Evolutionary conservation across 2,329 filamentous ascomycete species (phyloP).

Genomic region (Pseudogymnoascus sp.): DNA sequence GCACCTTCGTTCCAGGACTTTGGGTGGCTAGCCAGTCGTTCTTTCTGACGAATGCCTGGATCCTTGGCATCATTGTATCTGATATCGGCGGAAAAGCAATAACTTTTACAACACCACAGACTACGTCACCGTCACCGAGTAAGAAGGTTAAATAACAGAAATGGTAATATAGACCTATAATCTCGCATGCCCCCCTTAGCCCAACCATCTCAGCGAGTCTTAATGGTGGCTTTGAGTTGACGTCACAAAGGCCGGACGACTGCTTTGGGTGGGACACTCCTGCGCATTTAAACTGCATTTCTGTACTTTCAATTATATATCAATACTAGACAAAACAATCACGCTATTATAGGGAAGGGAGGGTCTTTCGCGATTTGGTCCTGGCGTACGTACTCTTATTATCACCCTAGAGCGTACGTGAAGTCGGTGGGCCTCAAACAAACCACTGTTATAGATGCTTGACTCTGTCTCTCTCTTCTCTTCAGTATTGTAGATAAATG

Average conservation of each 20-base stretch:
- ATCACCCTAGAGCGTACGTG: too few relatives aligned
- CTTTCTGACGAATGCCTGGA: constrained; percentile 81
- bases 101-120: neutral
- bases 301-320: neutral
- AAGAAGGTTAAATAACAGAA: neutral
- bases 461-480: neutral
- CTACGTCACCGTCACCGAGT: neutral
- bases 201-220: neutral
- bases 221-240: neutral
- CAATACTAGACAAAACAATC: too few relatives aligned
- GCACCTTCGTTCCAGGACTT: constrained; percentile 78
- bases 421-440: neutral
- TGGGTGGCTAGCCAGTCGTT: constrained; percentile 71
- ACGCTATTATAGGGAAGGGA: too few relatives aligned
- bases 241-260: neutral
- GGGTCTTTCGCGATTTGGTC: too few relatives aligned
- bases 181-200: neutral
- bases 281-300: neutral
- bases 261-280: neutral
- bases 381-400: too few relatives aligned
- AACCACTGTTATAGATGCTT: neutral
- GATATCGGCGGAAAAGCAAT: constrained; percentile 43
- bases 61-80: constrained; percentile 69
- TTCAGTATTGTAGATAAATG: neutral
- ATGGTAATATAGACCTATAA: neutral